Base-by-base conservation (phyloP, 495 filamentous ascomycete genomes). In the Aspergillus nanangensis region DNA sequence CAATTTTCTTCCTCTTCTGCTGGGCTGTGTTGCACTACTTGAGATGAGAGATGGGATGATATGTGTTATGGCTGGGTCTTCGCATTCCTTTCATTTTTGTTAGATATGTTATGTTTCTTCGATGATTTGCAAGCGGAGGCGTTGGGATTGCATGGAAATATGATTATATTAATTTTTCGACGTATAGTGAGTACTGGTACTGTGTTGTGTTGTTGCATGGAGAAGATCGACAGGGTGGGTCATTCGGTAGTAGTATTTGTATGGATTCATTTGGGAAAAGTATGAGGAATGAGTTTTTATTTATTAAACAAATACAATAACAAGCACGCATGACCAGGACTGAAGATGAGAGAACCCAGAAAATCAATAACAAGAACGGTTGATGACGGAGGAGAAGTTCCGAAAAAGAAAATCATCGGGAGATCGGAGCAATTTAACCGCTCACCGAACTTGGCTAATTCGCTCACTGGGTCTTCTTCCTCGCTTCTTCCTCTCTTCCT, bases 1-100 rank as follows among this genome's bases (percentile, higher is more conserved):
- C 94, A 25, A 61, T 91, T n/a, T 98, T 98, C 66, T 86, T 97
- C 48, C 63, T 76, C 33, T 97, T 98, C 64, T 96, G 91, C 57
- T 97, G 88, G 81, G 62, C 88, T 48, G 88, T 92, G 37, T 54
- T 98, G 63, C 83, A 87, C 67, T 97, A 79, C 61, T 61, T 97
- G 60, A 67, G 88, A 60, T 96, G 66, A 72, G 19, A 18, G 8
- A 32, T 4, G 41, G 23, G 8, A 25, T 29, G 9, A 39, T n/a
- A n/a, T 25, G 14, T 38, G 9, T 35, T 27, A 23, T 38, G 11
- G 13, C 19, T 45, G 48, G 21, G 36, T 48, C 46, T 36, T 42
- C 37, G 36, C 13, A 36, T 38, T 20, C 25, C 18, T 33, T 49
- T 38, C 34, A 8, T 35, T 40, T 37, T 39, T 45, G 17, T 41